Evolutionary conservation across 2,329 filamentous ascomycete genomes (phyloP).

Genomic region (Apiospora phragmitis): DNA sequence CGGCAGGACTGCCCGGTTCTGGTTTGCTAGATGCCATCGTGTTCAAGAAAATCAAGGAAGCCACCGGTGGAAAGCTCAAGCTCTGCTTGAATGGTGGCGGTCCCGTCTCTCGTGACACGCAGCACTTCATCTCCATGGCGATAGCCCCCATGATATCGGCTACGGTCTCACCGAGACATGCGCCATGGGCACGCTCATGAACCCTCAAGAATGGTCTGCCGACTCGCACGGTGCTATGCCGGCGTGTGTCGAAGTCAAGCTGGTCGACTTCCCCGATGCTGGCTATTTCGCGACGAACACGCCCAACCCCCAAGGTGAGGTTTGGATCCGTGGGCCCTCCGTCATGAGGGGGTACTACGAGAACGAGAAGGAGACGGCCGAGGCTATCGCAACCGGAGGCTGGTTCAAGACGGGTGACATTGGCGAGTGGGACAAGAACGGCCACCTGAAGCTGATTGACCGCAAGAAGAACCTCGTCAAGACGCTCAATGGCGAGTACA

Average conservation of each 20-base stretch:
- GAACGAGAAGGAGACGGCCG: constrained; percentile 73
- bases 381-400: constrained; percentile 68
- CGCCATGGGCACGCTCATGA: constrained; percentile 73
- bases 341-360: constrained; percentile 76
- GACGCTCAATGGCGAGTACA: constrained; percentile 80
- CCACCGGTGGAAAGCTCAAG: constrained; percentile 78
- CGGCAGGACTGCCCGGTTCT: constrained; percentile 61
- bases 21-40: constrained; percentile 75
- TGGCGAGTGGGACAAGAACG: constrained; percentile 72
- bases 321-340: constrained; percentile 79
- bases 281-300: constrained; percentile 77
- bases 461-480: constrained; percentile 90
- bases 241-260: constrained; percentile 74
- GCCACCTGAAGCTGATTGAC: constrained; percentile 76
- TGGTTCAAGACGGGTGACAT: constrained; percentile 92
- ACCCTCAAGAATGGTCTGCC: constrained; percentile 77
- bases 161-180: constrained; percentile 87
- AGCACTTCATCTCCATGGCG: constrained; percentile 84
- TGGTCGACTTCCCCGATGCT: constrained; percentile 82
- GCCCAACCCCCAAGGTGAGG: constrained; percentile 78
- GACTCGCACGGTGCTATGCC: constrained; percentile 73
- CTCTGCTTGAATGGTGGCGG: constrained; percentile 86
- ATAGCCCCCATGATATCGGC: constrained; percentile 88
- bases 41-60: constrained; percentile 90
- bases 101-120: constrained; percentile 80